Base-by-base conservation (phyloP, 2,329 filamentous ascomycete genomes). In the Alternaria metachromatica region DNA sequence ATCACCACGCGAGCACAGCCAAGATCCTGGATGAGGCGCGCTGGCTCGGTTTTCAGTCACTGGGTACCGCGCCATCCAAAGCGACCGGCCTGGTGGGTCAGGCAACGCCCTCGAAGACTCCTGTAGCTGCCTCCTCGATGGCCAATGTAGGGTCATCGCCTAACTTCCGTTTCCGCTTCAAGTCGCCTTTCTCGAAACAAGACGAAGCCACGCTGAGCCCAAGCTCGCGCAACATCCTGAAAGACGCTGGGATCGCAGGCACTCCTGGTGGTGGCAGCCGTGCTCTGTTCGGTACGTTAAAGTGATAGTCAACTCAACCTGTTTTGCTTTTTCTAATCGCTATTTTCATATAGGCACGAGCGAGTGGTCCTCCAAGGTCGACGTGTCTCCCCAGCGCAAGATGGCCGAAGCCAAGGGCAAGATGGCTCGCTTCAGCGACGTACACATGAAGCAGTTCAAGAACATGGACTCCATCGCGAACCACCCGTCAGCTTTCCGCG, bases 391-490 rank as follows among this genome's bases (percentile, higher is more conserved):
- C 41, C 82, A 82, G 10, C 90, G 95, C 69, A 93, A 89, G 79
- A 92, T 97, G 74, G 94, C 92, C 7, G 88, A 89, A 69, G 89
- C 94, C 12, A 96, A 90, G 82, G 90, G 92, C 70, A 94, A 90
- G 78, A 87, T 88, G 55, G 84, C 89, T 53, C 90, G 95, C 49
- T 98, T 90, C 82, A 97, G 93, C 77, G 90, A 93, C 66, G 89
- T 88, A 41, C 95, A 98, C 78, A 91, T 92, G 87, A 89, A 90
- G 54, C 88, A 95, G 75, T 97, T 98, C 83, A 93, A 93, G 82
- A 98, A 97, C 84, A 97, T 98, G 95, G 94, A 97, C 78, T 97
- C 94, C 2, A 97, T 98, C 75, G 92, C 89, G 46, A 90, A 90
- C 66, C 94, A 97, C 77, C 86, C 93, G 9, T 97, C 94, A 11